Evolutionary conservation across 768 basidiomycete genomes (phyloP), one percentile per base, ranked within the genome.

Genomic region (Mrakia hoshinonis): DNA sequence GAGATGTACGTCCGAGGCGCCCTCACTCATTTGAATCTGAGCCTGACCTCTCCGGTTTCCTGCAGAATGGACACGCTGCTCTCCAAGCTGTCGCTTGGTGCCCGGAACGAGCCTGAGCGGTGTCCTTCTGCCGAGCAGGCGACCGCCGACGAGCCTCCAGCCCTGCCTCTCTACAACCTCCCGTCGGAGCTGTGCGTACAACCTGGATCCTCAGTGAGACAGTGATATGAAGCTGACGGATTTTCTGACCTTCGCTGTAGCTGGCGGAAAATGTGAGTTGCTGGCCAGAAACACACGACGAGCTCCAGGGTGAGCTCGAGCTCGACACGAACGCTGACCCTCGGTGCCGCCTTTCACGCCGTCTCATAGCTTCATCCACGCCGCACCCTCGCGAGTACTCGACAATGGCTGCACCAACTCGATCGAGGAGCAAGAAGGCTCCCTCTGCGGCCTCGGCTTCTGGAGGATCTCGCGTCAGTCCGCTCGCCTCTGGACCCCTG

Each of bases 401-500:
- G 69, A 70, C 38, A 49, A 24, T 26, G 61, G 61, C 20, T 48
- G 61, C 11, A 70, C 69, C 13, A 70, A 70, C 60, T 58, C 54
- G 5, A 68, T 68, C 39, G 67, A 68, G n/a, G 67, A 68, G 54
- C 67, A 68, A n/a, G 61, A 70, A 39, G 69, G 69, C 49, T 63
- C 61, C 10, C 61, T 70, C n/a, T 70, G 61, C 26, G 69, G 69
- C 11, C 69, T 70, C 1, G 69, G 69, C 10, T 70, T 70, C 49
- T 70, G 69, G 69, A 31, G 69, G 12, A 54, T 63, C 51, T 26
- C 36, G 15, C 62, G n/a, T 70, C 0, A 87, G 89, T 29, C 84
- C 83, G 0, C 87, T 87, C 61, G 90, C 88, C 46, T 76, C 77
- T 39, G 75, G 49, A 48, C 64, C 55, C 5, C 72, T 74, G 22